These are phyloP conservation scores for Pestalotiopsis sp. DNA, from an alignment of 2,329 filamentous ascomycete genomes.

Conservation along the genomic window DNA sequence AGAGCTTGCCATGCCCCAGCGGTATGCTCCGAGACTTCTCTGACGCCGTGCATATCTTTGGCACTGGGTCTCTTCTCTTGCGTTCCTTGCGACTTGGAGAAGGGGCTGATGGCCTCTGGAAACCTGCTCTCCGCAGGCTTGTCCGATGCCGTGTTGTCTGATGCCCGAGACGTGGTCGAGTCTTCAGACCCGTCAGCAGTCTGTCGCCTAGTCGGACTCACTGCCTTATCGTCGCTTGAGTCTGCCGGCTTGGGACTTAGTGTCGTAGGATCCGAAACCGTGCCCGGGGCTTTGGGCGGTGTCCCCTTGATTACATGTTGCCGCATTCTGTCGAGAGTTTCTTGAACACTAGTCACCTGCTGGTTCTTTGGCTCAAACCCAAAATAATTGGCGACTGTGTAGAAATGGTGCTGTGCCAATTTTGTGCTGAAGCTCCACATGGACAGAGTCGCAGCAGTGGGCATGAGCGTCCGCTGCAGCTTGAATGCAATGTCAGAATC, in stretches of 20 bases:
- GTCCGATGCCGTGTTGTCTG: background rate
- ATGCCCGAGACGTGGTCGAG: slow-evolving; percentile 9
- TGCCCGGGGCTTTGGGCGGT: slow-evolving; percentile 17
- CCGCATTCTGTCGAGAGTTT: slow-evolving; percentile 31
- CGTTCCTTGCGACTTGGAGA: slow-evolving; percentile 13
- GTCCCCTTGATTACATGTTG: slow-evolving; percentile 23
- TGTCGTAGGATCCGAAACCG: slow-evolving; percentile 14
- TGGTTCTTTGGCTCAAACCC: slow-evolving; percentile 36
- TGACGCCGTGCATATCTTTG: slow-evolving; percentile 32
- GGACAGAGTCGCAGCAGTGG: slow-evolving; percentile 49
- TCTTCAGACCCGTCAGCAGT: slow-evolving; percentile 21
- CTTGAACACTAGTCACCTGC: slow-evolving; percentile 26
- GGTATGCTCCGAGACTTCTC: slow-evolving; percentile 23
- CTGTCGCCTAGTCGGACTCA: slow-evolving; percentile 11
- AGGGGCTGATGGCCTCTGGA: slow-evolving; percentile 13
- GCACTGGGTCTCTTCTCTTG: slow-evolving; percentile 17
- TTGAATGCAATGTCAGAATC: slow-evolving; percentile 46
- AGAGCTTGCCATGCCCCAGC: slow-evolving; percentile 33
- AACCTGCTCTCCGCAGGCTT: background rate
- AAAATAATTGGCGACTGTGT: slow-evolving; percentile 43
- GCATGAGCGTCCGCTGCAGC: slow-evolving; percentile 52
- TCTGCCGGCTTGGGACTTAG: slow-evolving; percentile 8
- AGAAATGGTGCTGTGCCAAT: slow-evolving; percentile 44
- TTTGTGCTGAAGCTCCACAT: slow-evolving; percentile 53
- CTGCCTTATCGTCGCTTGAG: background rate